Conservation (phyloP, 345 rosid genomes). For the Eucalyptus pauciflora region DNA sequence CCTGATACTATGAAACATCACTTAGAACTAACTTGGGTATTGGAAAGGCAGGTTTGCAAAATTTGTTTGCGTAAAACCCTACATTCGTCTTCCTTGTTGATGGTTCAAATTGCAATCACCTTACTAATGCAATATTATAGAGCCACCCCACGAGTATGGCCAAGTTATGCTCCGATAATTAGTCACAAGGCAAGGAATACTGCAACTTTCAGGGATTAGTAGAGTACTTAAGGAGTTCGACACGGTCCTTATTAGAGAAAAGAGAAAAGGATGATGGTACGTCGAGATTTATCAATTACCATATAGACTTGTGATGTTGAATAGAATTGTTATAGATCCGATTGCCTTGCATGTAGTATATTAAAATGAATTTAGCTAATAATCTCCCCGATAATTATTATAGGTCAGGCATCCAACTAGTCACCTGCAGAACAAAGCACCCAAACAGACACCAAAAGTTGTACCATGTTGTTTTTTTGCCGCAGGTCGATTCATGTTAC, state of each 20-base stretch:
- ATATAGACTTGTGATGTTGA: neutral
- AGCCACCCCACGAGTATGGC: neutral
- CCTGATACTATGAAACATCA: neutral
- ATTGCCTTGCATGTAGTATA: neutral
- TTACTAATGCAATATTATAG: neutral
- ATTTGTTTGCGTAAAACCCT: neutral
- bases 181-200: neutral
- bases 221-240: neutral
- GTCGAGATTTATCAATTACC: neutral
- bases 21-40: neutral
- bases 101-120: neutral
- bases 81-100: neutral
- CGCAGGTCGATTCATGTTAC: conserved; percentile 9
- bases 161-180: neutral
- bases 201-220: neutral
- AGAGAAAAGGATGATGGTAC: neutral
- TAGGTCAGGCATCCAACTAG: neutral
- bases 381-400: neutral
- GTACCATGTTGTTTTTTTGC: neutral
- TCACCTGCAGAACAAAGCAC: neutral
- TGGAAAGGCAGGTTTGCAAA: neutral
- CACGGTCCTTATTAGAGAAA: neutral
- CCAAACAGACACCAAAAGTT: neutral
- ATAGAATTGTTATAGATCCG: neutral
- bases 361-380: neutral